Evolutionary conservation across 2,329 filamentous ascomycete species (phyloP).

Genomic region (Pseudogymnoascus sp.): DNA sequence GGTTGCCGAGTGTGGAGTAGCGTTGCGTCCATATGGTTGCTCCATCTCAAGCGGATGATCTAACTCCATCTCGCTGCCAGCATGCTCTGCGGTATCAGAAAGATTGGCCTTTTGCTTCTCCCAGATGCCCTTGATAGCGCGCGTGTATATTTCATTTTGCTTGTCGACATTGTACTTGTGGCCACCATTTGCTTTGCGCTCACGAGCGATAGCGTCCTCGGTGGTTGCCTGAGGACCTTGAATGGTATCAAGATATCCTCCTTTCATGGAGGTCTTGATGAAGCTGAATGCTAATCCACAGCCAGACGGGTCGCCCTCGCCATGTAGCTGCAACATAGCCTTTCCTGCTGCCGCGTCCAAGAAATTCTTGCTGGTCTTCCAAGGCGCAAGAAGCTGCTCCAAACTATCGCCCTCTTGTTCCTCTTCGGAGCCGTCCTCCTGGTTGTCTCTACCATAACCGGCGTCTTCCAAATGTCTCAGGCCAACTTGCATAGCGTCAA

Average conservation of each 20-base stretch:
- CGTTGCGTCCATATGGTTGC: constrained; percentile 34
- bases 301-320: constrained; percentile 88
- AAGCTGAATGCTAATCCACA: constrained; percentile 94
- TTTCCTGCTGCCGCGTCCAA: constrained; percentile 88
- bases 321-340: constrained; percentile 91
- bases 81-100: constrained; percentile 60
- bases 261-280: constrained; percentile 97
- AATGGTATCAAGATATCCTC: constrained; percentile 79
- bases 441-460: constrained; percentile 62
- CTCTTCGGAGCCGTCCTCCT: constrained; percentile 31
- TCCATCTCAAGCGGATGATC: constrained; percentile 45
- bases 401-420: constrained; percentile 54
- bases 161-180: constrained; percentile 97
- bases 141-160: constrained; percentile 85
- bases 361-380: constrained; percentile 96
- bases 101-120: constrained; percentile 74
- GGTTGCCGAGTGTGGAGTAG: constrained; percentile 59
- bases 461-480: constrained; percentile 85
- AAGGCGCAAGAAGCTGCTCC: constrained; percentile 84
- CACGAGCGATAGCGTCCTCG: constrained; percentile 64
- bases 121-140: constrained; percentile 89
- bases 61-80: constrained; percentile 42
- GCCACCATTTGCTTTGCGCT: constrained; percentile 80
- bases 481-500: constrained; percentile 95
- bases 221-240: constrained; percentile 56